Conservation (phyloP, 768 basidiomycete species). For the Mycena maculata region DNA sequence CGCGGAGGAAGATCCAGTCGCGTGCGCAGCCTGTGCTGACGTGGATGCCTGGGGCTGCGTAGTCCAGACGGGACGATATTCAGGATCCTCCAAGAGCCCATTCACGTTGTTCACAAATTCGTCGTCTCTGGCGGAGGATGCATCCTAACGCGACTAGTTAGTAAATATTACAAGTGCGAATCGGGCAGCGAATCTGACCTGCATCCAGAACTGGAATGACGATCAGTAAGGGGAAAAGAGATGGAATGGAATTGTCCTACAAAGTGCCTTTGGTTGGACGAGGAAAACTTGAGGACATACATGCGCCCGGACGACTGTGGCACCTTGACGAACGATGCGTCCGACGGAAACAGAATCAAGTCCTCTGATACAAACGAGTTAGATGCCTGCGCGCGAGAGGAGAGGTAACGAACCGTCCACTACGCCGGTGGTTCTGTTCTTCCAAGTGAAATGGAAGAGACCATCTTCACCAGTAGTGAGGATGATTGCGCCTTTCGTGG, state of each 20-base stretch:
- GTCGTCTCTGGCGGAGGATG: constrained; percentile 71
- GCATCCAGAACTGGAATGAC: constrained; percentile 83
- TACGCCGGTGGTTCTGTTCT: constrained; percentile 70
- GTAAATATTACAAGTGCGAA: constrained; percentile 7
- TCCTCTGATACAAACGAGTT: constrained; percentile 60
- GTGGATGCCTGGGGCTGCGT: constrained; percentile 58
- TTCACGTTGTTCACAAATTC: constrained; percentile 83
- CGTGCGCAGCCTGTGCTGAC: constrained; percentile 50
- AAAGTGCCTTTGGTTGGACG: constrained; percentile 90
- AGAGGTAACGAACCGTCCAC: constrained; percentile 63
- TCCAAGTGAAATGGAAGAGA: constrained; percentile 84
- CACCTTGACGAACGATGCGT: constrained; percentile 85
- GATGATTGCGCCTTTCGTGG: constrained; percentile 80
- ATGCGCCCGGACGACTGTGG: constrained; percentile 76
- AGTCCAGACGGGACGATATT: constrained; percentile 70
- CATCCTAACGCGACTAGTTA: constrained; percentile 62
- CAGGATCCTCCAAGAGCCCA: constrained; percentile 73
- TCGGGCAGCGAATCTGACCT: constrained; percentile 59
- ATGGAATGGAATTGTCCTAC: constrained; percentile 58
- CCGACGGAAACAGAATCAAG: constrained; percentile 86
- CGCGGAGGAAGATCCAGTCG: constrained; percentile 49
- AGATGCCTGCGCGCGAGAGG: constrained; percentile 8
- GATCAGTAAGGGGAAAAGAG: constrained; percentile 15
- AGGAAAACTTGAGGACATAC: constrained; percentile 92
- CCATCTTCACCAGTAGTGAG: constrained; percentile 80